Evolutionary conservation across 305 asterid species (phyloP).

Genomic region (Vinca major): DNA sequence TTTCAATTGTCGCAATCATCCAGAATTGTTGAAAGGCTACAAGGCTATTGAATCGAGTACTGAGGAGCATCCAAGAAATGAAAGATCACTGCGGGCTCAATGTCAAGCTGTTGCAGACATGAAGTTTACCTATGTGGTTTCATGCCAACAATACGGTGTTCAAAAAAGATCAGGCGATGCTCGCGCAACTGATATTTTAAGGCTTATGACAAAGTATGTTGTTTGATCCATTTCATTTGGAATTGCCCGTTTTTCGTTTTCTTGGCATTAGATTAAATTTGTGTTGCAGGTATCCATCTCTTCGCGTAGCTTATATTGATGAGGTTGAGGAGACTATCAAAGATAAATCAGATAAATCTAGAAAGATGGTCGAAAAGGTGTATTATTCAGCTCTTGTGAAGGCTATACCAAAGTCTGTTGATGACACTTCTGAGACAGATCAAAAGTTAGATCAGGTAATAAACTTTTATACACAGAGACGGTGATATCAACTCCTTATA

Average conservation of each 20-base stretch:
- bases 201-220: constrained; percentile 83
- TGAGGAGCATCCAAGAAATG: constrained; percentile 55
- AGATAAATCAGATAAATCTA: constrained; percentile 50
- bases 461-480: background rate
- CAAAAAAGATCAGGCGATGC: constrained; percentile 84
- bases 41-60: constrained; percentile 64
- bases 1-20: constrained; percentile 20
- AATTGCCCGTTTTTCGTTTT: constrained; percentile 12
- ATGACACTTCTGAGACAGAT: constrained; percentile 82
- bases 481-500: background rate
- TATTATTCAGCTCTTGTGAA: constrained; percentile 92
- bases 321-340: constrained; percentile 73
- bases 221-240: constrained; percentile 13
- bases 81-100: constrained; percentile 65
- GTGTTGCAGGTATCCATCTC: constrained; percentile 79
- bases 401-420: constrained; percentile 90
- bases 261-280: constrained; percentile 21
- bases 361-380: constrained; percentile 63
- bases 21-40: constrained; percentile 92
- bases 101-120: constrained; percentile 94
- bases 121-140: constrained; percentile 93
- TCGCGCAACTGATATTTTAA: constrained; percentile 75
- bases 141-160: constrained; percentile 85
- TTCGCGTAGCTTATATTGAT: constrained; percentile 93
- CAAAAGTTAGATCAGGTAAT: constrained; percentile 89